Conservation (phyloP, 345 rosid species). For the Acer campestre region DNA sequence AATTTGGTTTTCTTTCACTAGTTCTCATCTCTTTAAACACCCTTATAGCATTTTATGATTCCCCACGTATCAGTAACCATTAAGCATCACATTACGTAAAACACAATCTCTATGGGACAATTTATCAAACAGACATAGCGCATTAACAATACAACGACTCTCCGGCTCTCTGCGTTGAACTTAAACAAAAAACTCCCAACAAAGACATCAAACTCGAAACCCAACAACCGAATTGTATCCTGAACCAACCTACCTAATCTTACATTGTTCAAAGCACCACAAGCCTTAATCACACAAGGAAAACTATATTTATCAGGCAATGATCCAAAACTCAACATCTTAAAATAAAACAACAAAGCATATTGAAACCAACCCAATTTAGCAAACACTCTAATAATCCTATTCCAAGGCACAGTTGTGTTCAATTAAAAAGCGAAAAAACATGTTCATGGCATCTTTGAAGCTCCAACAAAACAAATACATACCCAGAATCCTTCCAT, state of each 20-base stretch:
- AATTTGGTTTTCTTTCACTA: slow-evolving; percentile 50
- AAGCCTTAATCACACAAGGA: too few species aligned
- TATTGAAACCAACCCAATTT: slow-evolving; percentile 48
- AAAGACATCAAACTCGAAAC: slow-evolving; percentile 60
- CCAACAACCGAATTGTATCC: slow-evolving; percentile 39
- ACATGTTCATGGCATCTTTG: slow-evolving; percentile 42
- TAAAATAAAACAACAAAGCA: slow-evolving; percentile 68
- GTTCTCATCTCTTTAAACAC: too few species aligned
- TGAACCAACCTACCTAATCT: slow-evolving; percentile 48
- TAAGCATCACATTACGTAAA: slow-evolving; percentile 86
- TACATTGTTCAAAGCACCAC: slow-evolving; percentile 23
- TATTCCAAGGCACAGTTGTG: slow-evolving; percentile 64
- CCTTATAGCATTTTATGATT: slow-evolving; percentile 30
- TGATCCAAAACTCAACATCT: slow-evolving; percentile 71
- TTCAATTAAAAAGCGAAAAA: slow-evolving; percentile 40
- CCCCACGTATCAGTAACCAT: slow-evolving; percentile 56
- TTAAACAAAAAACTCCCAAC: slow-evolving; percentile 78
- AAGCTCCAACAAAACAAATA: background rate
- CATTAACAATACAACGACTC: slow-evolving; percentile 48
- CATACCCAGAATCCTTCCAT: too few species aligned
- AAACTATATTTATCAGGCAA: slow-evolving; percentile 64
- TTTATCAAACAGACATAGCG: slow-evolving; percentile 49
- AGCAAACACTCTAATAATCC: slow-evolving; percentile 70
- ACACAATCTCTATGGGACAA: slow-evolving; percentile 62
- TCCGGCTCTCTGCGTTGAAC: slow-evolving; percentile 53